Percentiles rank a stretch among this genome's conserved stretches.
phyloP scores from a whole-genome alignment of 163 green algal species.

The Scenedesmus sp. region DNA sequence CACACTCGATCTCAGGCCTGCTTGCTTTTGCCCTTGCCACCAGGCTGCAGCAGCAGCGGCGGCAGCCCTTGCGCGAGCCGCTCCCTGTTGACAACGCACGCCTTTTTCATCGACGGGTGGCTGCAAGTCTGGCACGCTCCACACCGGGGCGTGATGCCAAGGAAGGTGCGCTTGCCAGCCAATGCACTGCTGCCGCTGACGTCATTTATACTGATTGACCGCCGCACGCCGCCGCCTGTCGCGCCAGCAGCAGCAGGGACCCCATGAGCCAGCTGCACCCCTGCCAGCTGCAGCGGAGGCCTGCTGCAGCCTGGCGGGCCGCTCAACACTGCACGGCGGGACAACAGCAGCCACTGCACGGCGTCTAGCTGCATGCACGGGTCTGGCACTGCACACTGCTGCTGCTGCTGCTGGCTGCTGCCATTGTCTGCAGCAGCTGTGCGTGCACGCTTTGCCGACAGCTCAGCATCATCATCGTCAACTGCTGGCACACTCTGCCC shows the following conservation, averaged over 20 bases:
- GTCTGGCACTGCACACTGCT: background rate
- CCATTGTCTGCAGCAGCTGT: background rate
- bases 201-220: background rate
- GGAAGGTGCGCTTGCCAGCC: background rate
- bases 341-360: constrained; percentile 45
- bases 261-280: background rate
- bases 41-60: constrained; percentile 22
- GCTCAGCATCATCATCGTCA: background rate
- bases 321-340: constrained; percentile 10
- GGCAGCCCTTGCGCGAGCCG: constrained; percentile 34
- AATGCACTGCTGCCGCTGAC: background rate
- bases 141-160: constrained; percentile 40
- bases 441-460: background rate
- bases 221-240: background rate
- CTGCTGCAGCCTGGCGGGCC: constrained; percentile 41
- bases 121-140: constrained; percentile 43
- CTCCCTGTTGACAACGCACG: constrained; percentile 50
- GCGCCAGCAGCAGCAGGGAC: background rate
- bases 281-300: background rate
- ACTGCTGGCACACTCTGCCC: background rate
- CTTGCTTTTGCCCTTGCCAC: background rate
- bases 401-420: constrained; percentile 41
- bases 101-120: constrained; percentile 55
- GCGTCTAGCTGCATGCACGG: background rate
- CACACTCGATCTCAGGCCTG: background rate